Conservation (phyloP, 2,329 filamentous ascomycete genomes). For the Coccinonectria pachysandricola region DNA sequence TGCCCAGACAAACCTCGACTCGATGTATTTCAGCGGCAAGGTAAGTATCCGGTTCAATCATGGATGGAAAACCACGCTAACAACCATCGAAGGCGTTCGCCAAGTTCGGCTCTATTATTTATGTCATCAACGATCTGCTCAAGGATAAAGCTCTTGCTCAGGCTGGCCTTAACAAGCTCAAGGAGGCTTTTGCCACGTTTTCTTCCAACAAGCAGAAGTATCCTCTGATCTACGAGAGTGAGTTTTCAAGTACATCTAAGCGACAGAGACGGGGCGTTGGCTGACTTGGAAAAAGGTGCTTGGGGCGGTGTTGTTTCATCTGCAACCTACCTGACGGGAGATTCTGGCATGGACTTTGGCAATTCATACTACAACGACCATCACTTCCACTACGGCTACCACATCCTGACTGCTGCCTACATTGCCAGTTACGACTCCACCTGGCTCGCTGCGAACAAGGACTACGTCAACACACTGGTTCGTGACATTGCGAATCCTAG, state of each 20-base stretch:
- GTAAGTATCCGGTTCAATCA: too few species aligned
- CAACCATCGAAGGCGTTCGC: slow-evolving; percentile 64
- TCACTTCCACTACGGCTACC: slow-evolving; percentile 76
- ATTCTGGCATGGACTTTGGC: slow-evolving; percentile 72
- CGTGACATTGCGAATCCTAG: slow-evolving; percentile 76
- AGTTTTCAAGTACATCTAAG: slow-evolving; percentile 16
- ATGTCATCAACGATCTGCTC: slow-evolving; percentile 54
- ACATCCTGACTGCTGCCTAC: slow-evolving; percentile 75
- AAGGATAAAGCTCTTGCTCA: slow-evolving; percentile 46
- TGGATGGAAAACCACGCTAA: too few species aligned
- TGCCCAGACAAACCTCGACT: slow-evolving; percentile 64
- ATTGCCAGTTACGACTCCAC: slow-evolving; percentile 67
- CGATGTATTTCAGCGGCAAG: slow-evolving; percentile 92
- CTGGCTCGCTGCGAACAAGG: slow-evolving; percentile 65
- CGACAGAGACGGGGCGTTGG: neutral
- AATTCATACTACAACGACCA: slow-evolving; percentile 78
- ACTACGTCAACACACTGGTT: slow-evolving; percentile 73
- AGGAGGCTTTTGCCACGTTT: slow-evolving; percentile 57
- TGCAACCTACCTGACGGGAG: slow-evolving; percentile 58
- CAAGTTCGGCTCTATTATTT: slow-evolving; percentile 63
- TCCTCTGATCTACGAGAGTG: slow-evolving; percentile 54
- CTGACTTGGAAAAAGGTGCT: slow-evolving; percentile 30
- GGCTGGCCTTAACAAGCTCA: slow-evolving; percentile 49
- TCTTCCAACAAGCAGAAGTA: slow-evolving; percentile 56
- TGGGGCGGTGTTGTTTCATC: slow-evolving; percentile 79